These are phyloP conservation scores for Crithidia brevicula DNA, from an alignment of 208 protist species.

Conservation along the genomic window DNA sequence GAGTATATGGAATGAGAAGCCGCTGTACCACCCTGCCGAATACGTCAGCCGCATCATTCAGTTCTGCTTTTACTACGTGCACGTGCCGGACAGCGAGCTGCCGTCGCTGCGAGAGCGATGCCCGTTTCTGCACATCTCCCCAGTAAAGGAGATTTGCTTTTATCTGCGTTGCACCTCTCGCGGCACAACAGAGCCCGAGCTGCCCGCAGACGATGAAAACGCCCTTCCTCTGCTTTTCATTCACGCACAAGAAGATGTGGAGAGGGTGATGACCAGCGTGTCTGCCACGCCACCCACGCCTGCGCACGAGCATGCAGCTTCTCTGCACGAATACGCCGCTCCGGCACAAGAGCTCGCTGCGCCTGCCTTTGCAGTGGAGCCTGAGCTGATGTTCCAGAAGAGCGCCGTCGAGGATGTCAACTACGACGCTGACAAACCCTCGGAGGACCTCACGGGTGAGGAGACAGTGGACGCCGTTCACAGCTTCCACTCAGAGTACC, in stretches of 20 bases:
- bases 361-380: background rate
- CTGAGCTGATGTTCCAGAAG: slow-evolving; percentile 15
- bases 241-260: slow-evolving; percentile 18
- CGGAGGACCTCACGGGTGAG: slow-evolving; percentile 59
- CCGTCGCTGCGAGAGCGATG: slow-evolving; percentile 23
- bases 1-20: slow-evolving; percentile 20
- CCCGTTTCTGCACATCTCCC: slow-evolving; percentile 75
- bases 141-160: slow-evolving; percentile 56
- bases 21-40: slow-evolving; percentile 77
- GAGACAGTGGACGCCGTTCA: slow-evolving; percentile 68
- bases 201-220: background rate
- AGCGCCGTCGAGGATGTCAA: slow-evolving; percentile 15
- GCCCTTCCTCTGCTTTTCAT: slow-evolving; percentile 19
- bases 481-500: slow-evolving; percentile 46
- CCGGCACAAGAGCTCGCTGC: background rate
- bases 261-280: background rate
- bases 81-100: slow-evolving; percentile 24
- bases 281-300: background rate
- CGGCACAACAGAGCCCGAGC: slow-evolving; percentile 7
- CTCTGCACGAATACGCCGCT: background rate
- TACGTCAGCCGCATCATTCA: slow-evolving; percentile 69
- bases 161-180: slow-evolving; percentile 29
- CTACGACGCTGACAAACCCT: slow-evolving; percentile 8
- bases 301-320: background rate
- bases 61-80: slow-evolving; percentile 45